A percentile compares a stretch with the other conserved stretches of the same genome.
Evolutionary conservation across 495 filamentous ascomycete genomes (phyloP).

Genomic region (Trichoderma reesei): DNA sequence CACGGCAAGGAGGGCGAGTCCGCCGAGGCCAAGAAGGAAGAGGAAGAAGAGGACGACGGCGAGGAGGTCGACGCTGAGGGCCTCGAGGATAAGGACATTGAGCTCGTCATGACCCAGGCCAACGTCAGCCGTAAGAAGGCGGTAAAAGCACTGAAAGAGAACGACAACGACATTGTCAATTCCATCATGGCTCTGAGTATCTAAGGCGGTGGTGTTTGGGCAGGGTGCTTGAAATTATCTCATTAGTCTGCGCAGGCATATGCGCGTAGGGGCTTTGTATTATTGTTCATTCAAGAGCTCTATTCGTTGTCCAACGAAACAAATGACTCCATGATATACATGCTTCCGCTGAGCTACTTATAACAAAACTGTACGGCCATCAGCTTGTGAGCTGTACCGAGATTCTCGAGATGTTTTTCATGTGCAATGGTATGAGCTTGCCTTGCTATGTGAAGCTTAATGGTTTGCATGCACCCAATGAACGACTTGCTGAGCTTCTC

Average conservation of each 20-base stretch:
- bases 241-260: neutral
- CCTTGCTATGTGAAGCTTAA: neutral
- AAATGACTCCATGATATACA: neutral
- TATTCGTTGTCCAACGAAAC: neutral
- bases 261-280: conserved; percentile 3
- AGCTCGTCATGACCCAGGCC: conserved; percentile 97
- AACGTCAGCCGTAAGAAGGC: conserved; percentile 95
- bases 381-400: neutral
- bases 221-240: conserved; percentile 4
- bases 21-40: conserved; percentile 67
- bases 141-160: conserved; percentile 95
- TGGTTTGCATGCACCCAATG: neutral
- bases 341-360: neutral
- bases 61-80: conserved; percentile 91
- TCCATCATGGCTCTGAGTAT: conserved; percentile 99
- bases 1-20: conserved; percentile 67
- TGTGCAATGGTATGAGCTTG: neutral
- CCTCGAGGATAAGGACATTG: conserved; percentile 97
- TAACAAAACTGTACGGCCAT: neutral
- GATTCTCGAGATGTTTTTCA: no score
- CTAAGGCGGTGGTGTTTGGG: conserved; percentile 37
- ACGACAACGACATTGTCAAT: conserved; percentile 99
- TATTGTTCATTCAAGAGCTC: conserved; percentile 1
- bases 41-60: conserved; percentile 82
- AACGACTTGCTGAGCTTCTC: neutral